A percentile compares a stretch with the other conserved stretches of the same genome.
Conservation (phyloP, 78 protist genomes). For the Monocercomonoides exilis region DNA sequence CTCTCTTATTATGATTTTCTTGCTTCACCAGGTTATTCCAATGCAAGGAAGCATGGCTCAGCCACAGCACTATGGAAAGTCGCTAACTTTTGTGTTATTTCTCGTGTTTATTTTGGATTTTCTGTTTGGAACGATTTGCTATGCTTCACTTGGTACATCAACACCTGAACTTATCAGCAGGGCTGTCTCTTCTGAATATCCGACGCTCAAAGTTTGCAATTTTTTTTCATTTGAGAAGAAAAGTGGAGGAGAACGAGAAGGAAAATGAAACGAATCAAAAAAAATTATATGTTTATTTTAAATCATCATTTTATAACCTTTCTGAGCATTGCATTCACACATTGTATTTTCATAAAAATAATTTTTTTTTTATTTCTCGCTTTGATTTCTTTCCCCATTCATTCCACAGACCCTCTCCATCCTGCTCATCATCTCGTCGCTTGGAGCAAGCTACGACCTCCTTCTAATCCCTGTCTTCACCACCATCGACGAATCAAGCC, state of each 20-base stretch:
- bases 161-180: not conserved
- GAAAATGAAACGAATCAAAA: no score
- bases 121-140: not conserved
- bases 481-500: no score
- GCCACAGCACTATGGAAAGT: not conserved
- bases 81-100: not conserved
- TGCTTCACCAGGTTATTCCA: not conserved
- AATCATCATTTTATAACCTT: no score
- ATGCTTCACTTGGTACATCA: not conserved
- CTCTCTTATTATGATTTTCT: not conserved
- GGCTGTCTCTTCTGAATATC: not conserved
- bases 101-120: not conserved
- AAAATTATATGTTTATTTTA: no score
- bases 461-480: no score
- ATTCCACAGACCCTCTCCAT: not conserved
- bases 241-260: no score
- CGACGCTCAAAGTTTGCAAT: no score
- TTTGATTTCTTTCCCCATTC: not conserved
- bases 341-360: not conserved
- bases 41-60: not conserved
- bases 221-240: no score
- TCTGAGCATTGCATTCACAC: no score
- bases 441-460: not conserved
- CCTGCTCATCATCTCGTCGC: not conserved
- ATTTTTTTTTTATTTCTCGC: not conserved